Percentiles rank a stretch among this genome's conserved stretches.
Conservation (phyloP, 345 rosid species). For the Aegle marmelos region DNA sequence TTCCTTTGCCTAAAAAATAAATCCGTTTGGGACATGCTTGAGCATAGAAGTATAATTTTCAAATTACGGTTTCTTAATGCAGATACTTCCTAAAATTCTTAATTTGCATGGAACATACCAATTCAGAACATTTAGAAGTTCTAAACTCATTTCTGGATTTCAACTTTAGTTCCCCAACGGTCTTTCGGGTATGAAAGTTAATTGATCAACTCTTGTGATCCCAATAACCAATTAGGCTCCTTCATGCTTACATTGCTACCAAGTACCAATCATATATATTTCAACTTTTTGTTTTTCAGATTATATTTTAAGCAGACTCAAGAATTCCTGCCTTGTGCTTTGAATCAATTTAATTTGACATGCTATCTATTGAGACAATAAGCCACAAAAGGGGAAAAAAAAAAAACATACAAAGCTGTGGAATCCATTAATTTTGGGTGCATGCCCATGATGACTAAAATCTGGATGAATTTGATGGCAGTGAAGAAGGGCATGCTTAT, state of each 20-base stretch:
- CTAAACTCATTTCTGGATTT: background rate
- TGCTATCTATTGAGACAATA: background rate
- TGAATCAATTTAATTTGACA: slow-evolving; percentile 2
- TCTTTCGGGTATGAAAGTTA: background rate
- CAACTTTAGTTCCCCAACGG: slow-evolving; percentile 4
- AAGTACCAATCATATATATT: background rate
- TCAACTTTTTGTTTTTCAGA: background rate
- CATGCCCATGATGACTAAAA: background rate
- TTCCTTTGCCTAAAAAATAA: background rate
- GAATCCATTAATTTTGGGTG: background rate
- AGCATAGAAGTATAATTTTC: background rate
- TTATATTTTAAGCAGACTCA: background rate
- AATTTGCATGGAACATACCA: slow-evolving; percentile 2
- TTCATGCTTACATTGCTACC: background rate
- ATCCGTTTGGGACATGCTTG: background rate
- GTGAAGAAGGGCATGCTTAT: slow-evolving; percentile 11
- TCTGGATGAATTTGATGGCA: background rate
- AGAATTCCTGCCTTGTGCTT: slow-evolving; percentile 12
- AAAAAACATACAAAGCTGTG: background rate
- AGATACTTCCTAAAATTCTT: background rate
- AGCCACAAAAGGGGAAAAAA: background rate
- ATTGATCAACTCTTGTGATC: slow-evolving; percentile 3
- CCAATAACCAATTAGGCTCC: background rate
- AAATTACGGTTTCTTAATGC: background rate
- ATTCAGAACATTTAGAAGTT: background rate